Evolutionary conservation across 306 rosid species (phyloP), one percentile per base, ranked within the genome.

Genomic region (Begonia loranthoides): DNA sequence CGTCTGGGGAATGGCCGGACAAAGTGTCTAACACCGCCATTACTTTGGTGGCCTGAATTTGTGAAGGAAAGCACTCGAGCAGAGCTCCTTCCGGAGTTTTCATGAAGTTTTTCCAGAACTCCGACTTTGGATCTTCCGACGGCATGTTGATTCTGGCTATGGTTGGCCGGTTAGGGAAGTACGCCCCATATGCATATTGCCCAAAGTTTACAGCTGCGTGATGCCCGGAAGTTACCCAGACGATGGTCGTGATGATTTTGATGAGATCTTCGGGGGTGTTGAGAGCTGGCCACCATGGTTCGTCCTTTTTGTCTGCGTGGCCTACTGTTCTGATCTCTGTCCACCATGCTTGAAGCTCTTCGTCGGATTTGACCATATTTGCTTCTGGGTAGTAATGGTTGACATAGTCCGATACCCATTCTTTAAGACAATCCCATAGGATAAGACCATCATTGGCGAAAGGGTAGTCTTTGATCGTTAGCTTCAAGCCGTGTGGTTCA

Each of bases 311-410:
- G 66, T 71, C 72, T 15, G 46, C 76, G 11, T 66, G 72, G 16
- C 76, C 76, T 45, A 51, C 24, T 13, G 69, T 62, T 58, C 69
- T 50, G 21, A 72, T 65, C 51, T 72, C 77, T 22, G 69, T 62
- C 77, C 77, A 72, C 77, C 77, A 72, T 13, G 63, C 58, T 58
- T 72, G 77, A 47, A 72, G 69, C 59, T 72, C 77, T 9, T 50
- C n/a, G 46, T 72, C 70, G 9, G 56, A 43, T 16, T 61, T 65
- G 0, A 72, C 45, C n/a, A 45, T 41, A 39, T 11, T 54, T 34
- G 69, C 49, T 9, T 66, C 33, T 21, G 59, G 39, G 63, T 66
- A 72, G 61, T 62, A 72, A 33, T 66, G 77, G 24, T 45, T 61
- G 41, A 66, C 69, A 50, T 72, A 58, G 45, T 72, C 73, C 5